Percentiles rank a stretch among this genome's conserved stretches.
These are phyloP conservation scores for Aleurites moluccanus DNA, from an alignment of 441 rosid species.

Conservation along the genomic window DNA sequence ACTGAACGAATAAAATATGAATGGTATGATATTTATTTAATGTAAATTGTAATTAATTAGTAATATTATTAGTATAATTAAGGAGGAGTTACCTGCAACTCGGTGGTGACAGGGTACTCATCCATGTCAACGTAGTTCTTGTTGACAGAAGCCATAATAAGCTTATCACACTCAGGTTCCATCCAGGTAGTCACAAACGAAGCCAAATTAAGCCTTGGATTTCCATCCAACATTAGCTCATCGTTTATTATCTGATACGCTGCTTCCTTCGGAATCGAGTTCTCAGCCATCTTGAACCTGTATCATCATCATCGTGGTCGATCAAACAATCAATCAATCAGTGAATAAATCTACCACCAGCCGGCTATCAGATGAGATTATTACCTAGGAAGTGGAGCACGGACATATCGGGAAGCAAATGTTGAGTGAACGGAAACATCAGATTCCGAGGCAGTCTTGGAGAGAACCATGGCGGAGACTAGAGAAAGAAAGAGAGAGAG, in stretches of 20 bases:
- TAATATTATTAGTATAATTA: no score
- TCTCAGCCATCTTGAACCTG: slow-evolving; percentile 56
- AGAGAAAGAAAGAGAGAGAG: background rate
- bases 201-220: slow-evolving; percentile 65
- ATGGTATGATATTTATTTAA: no score
- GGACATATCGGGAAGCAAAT: slow-evolving; percentile 88
- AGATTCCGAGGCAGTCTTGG: slow-evolving; percentile 54
- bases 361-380: no score
- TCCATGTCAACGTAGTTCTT: slow-evolving; percentile 56
- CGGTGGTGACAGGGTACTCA: slow-evolving; percentile 91
- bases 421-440: slow-evolving; percentile 80
- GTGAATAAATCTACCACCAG: no score
- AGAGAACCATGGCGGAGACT: slow-evolving; percentile 52
- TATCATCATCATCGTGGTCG: no score
- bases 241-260: slow-evolving; percentile 68
- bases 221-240: slow-evolving; percentile 69
- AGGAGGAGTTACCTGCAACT: slow-evolving; percentile 56
- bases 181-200: slow-evolving; percentile 94
- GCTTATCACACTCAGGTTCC: slow-evolving; percentile 94
- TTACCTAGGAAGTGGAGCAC: slow-evolving; percentile 74
- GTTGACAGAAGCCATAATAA: slow-evolving; percentile 71
- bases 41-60: no score
- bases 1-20: no score
- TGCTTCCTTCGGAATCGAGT: slow-evolving; percentile 64
- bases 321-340: background rate